These are phyloP conservation scores for Rhizopogon salebrosus DNA, from an alignment of 768 basidiomycete genomes.

Conservation along the genomic window DNA sequence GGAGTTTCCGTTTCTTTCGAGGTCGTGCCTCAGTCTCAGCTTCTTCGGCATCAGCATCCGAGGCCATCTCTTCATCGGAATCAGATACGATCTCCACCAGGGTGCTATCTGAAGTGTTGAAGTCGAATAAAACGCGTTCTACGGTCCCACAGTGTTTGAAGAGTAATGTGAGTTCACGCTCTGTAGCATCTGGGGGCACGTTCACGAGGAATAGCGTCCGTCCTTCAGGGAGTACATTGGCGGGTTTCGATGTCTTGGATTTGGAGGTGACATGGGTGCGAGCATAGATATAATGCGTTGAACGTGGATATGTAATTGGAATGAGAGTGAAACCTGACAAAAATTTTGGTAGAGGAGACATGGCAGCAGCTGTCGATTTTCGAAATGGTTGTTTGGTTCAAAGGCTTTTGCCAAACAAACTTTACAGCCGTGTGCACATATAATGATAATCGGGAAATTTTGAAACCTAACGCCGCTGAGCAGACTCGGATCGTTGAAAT, in stretches of 20 bases:
- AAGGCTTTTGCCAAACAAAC: conserved; percentile 9
- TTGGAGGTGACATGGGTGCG: conserved; percentile 58
- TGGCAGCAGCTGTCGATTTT: not conserved
- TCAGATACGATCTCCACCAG: conserved; percentile 11
- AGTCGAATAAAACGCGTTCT: conserved; percentile 67
- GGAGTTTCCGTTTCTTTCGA: conserved; percentile 28
- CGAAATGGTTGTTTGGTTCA: conserved; percentile 4
- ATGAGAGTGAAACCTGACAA: conserved; percentile 33
- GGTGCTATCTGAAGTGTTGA: conserved; percentile 27
- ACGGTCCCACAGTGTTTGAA: conserved; percentile 76
- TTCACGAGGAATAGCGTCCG: conserved; percentile 88
- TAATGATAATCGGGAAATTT: no score
- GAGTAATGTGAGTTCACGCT: conserved; percentile 70
- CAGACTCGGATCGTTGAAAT: no score
- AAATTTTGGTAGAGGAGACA: conserved; percentile 10
- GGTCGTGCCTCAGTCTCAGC: conserved; percentile 12
- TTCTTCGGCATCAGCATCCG: conserved; percentile 3
- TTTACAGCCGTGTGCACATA: no score
- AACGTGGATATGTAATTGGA: conserved; percentile 33
- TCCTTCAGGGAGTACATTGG: conserved; percentile 35
- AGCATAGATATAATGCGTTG: conserved; percentile 72
- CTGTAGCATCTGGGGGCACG: conserved; percentile 82
- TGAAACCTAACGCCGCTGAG: no score
- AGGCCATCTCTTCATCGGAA: conserved; percentile 16
- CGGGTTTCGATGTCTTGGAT: conserved; percentile 20